Conservation (phyloP, 108 stramenopile genomes). For the Fistulifera pelliculosa region DNA sequence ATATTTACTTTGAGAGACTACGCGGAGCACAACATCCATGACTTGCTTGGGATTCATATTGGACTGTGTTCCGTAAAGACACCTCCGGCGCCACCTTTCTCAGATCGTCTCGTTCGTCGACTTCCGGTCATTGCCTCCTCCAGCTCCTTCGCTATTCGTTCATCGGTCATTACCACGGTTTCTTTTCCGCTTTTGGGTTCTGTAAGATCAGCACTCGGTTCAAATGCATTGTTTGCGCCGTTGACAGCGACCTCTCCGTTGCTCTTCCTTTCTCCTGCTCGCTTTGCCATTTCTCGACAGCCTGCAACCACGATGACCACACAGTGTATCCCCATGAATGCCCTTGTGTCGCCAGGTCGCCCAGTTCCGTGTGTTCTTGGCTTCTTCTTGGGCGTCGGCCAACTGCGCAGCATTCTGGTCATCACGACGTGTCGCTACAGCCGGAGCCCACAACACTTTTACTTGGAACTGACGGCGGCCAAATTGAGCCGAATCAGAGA, state of each 20-base stretch:
- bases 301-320: slow-evolving; percentile 38
- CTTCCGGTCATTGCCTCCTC: slow-evolving; percentile 13
- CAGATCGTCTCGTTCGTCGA: slow-evolving; percentile 6
- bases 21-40: slow-evolving; percentile 44
- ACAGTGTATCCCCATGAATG: slow-evolving; percentile 33
- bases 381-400: neutral
- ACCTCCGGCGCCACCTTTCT: slow-evolving; percentile 14
- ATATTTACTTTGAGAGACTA: slow-evolving; percentile 33
- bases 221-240: no score
- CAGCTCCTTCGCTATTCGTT: slow-evolving; percentile 11
- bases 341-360: slow-evolving; percentile 33
- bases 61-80: slow-evolving; percentile 69
- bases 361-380: slow-evolving; percentile 13
- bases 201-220: no score
- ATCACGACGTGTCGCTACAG: neutral
- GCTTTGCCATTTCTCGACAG: slow-evolving; percentile 18
- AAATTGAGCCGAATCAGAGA: slow-evolving; percentile 1
- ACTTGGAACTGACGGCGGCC: slow-evolving; percentile 1
- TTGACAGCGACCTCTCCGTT: no score
- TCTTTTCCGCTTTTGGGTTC: neutral
- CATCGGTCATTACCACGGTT: neutral
- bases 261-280: neutral
- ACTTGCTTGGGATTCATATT: slow-evolving; percentile 65
- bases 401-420: neutral
- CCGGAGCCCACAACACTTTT: neutral